These are phyloP conservation scores for Ogataea hybrid DNA, from an alignment of 1,139 yeast genomes.

Conservation along the genomic window DNA sequence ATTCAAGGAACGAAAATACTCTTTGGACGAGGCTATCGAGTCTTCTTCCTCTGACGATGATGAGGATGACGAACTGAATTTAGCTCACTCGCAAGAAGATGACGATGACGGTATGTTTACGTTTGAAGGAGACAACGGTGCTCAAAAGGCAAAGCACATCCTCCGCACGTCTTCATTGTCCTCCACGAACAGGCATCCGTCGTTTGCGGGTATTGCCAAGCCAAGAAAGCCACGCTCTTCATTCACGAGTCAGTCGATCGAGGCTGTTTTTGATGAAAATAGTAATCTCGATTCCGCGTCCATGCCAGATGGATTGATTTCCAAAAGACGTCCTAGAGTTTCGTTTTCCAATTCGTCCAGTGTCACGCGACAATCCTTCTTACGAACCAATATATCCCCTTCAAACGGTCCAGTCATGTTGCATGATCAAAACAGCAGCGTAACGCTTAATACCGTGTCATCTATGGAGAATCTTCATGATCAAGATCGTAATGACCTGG, in stretches of 20 bases:
- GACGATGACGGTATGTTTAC: slow-evolving; percentile 41
- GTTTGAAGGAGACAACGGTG: slow-evolving; percentile 42
- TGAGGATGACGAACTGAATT: slow-evolving; percentile 31
- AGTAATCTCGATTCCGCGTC: slow-evolving; percentile 26
- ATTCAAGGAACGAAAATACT: slow-evolving; percentile 24
- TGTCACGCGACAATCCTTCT: slow-evolving; percentile 34
- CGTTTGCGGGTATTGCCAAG: slow-evolving; percentile 32
- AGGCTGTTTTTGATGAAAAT: slow-evolving; percentile 31
- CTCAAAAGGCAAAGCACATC: slow-evolving; percentile 12
- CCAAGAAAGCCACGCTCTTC: slow-evolving; percentile 34
- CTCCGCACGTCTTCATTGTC: slow-evolving; percentile 26
- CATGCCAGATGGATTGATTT: slow-evolving; percentile 24
- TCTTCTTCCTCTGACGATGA: slow-evolving; percentile 37
- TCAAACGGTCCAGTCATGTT: slow-evolving; percentile 26
- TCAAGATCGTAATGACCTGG: slow-evolving; percentile 6
- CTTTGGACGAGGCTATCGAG: slow-evolving; percentile 35
- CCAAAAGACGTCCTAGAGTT: slow-evolving; percentile 32
- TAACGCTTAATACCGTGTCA: slow-evolving; percentile 18
- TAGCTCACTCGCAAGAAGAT: slow-evolving; percentile 18
- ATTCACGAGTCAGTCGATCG: slow-evolving; percentile 31
- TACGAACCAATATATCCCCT: slow-evolving; percentile 31
- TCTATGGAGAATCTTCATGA: slow-evolving; percentile 27
- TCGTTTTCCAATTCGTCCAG: slow-evolving; percentile 34
- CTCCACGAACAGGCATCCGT: slow-evolving; percentile 28
- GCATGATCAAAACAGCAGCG: slow-evolving; percentile 24